phyloP scores from a whole-genome alignment of 1,284 basidiomycete genomes.

The Ustilago loliicola region DNA sequence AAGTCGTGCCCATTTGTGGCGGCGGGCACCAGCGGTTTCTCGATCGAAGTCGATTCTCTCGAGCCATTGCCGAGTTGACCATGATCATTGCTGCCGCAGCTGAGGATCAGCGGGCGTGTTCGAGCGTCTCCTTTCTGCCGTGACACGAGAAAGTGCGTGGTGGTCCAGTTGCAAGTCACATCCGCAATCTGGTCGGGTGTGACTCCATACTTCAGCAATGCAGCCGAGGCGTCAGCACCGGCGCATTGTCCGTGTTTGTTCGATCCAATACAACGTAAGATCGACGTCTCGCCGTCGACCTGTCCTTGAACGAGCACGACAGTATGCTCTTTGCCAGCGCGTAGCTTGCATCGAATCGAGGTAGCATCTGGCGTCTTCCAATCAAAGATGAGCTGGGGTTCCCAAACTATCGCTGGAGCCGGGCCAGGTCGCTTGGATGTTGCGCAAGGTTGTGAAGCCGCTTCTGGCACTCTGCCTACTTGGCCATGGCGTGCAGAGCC shows the following conservation, averaged over 20 bases:
- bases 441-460: neutral
- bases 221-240: neutral
- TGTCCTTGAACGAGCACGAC: constrained; percentile 16
- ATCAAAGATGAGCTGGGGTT: constrained; percentile 41
- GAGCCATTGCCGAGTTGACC: constrained; percentile 35
- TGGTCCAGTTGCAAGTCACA: constrained; percentile 50
- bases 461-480: constrained; percentile 16
- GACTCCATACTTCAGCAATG: neutral
- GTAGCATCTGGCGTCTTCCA: constrained; percentile 7
- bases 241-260: constrained; percentile 29
- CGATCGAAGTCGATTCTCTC: neutral
- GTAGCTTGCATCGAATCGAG: constrained; percentile 11
- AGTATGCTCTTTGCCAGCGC: constrained; percentile 41
- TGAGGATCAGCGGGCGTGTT: constrained; percentile 9
- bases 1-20: neutral
- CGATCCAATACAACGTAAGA: constrained; percentile 29
- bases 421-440: constrained; percentile 20
- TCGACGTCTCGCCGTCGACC: neutral
- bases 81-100: constrained; percentile 41
- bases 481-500: constrained; percentile 49
- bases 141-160: constrained; percentile 26
- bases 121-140: neutral
- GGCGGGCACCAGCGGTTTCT: constrained; percentile 1
- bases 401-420: constrained; percentile 18
- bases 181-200: constrained; percentile 8